Base-by-base conservation (phyloP, 495 filamentous ascomycete genomes). In the Hamigera avellanea region DNA sequence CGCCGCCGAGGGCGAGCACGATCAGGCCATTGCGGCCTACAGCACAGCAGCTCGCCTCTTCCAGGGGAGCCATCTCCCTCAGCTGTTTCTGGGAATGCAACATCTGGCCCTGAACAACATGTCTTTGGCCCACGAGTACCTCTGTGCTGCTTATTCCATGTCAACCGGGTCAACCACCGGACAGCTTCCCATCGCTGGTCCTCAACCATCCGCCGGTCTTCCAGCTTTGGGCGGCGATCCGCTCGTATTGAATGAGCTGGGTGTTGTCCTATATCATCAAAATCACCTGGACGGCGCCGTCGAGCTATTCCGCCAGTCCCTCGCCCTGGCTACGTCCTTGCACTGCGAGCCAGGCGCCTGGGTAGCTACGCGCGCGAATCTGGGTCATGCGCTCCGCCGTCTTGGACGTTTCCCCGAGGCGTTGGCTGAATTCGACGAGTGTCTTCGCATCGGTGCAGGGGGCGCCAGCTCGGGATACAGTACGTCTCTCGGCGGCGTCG, bases 1-100 rank as follows among this genome's bases (percentile, higher is more conserved):
- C 54, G 93, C 91, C n/a, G 89, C 89, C n/a, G 91, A 99, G 59
- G 91, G 93, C 36, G 91, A 99, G 59, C 87, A 96, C 59, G 91
- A 99, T 53, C 91, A 99, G 62, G 91, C 91, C 35, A 94, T 99
- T 42, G 88, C 89, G 12, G 91, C 93, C 6, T 99, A 99, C 66
- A 91, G 83, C 26, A 99, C 91, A 10, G 91, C 91, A 1, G 91
- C 89, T 9, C 73, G 93, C 18, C 67, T 99, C 1, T 99, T 99
- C 64, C 89, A 94, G 59, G 91, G 91, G 26, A 96, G 89, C 1
- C 91, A 99, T 50, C 72, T 99, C 0, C 91, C 91, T 2, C 87
- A 95, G 49, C 78, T 99, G 5, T 99, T 95, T 57, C 64, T 99
- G 6, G 91, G 91, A 6, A 99, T 99, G 91, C 91, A 99, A 59